Percentiles rank a stretch among this genome's conserved stretches.
phyloP scores from a whole-genome alignment of 2,329 filamentous ascomycete genomes.

The Cordyceps militaris region DNA sequence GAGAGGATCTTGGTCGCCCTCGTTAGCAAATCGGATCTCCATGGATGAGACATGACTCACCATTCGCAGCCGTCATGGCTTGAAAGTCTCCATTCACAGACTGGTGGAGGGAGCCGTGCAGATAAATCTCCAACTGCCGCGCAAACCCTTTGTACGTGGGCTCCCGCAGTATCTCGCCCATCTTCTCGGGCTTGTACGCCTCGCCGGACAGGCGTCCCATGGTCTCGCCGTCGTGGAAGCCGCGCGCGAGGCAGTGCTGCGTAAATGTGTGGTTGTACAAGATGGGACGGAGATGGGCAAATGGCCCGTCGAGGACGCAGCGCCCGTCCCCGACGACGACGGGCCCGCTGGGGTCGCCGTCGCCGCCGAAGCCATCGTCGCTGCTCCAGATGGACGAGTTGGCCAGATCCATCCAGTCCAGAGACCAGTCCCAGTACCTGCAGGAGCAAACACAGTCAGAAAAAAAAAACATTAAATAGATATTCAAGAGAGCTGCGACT shows the following conservation, averaged over 20 bases:
- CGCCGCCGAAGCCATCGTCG: constrained; percentile 15
- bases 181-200: constrained; percentile 6
- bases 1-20: constrained; percentile 3
- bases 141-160: background rate
- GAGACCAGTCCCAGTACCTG: constrained; percentile 14
- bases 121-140: constrained; percentile 8
- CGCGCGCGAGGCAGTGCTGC: constrained; percentile 12
- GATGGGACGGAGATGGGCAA: constrained; percentile 14
- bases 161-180: background rate
- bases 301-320: constrained; percentile 15
- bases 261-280: constrained; percentile 14
- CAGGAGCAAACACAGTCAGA: background rate
- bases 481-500: too few relatives aligned
- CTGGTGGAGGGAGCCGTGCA: constrained; percentile 12
- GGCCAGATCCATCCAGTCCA: constrained; percentile 16
- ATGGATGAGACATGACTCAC: background rate
- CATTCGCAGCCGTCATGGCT: constrained; percentile 14
- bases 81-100: constrained; percentile 14
- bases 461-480: background rate
- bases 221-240: constrained; percentile 6
- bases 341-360: constrained; percentile 11
- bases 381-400: constrained; percentile 16
- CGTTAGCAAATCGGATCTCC: background rate
- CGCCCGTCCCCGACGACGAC: constrained; percentile 12
- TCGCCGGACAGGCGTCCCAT: constrained; percentile 5